A percentile compares a stretch with the other conserved stretches of the same genome.
Evolutionary conservation across 1,139 yeast species (phyloP).

Genomic region (Hyphopichia pseudoburtonii): DNA sequence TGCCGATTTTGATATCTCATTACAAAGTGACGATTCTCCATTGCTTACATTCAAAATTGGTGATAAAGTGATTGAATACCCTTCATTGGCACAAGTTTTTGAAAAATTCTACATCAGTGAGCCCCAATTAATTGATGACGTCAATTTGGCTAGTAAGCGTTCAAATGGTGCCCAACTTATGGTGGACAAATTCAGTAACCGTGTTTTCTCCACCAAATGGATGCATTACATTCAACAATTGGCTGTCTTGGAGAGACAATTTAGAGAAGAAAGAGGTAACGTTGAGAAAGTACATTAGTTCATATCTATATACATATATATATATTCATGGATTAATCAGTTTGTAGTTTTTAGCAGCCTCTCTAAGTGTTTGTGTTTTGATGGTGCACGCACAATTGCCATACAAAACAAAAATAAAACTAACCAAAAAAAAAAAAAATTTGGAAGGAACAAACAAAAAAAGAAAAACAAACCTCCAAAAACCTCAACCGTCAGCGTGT

Average conservation of each 20-base stretch:
- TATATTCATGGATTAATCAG: too few relatives aligned
- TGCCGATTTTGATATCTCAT: slow-evolving; percentile 57
- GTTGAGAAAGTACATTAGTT: slow-evolving; percentile 46
- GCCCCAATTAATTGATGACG: slow-evolving; percentile 34
- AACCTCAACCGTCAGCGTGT: slow-evolving; percentile 21
- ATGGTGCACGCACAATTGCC: background rate
- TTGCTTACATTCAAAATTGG: slow-evolving; percentile 17
- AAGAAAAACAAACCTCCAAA: background rate
- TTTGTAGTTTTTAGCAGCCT: slow-evolving; percentile 3
- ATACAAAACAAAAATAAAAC: background rate
- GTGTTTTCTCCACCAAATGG: slow-evolving; percentile 65
- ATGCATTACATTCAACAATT: slow-evolving; percentile 39
- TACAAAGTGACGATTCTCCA: slow-evolving; percentile 13
- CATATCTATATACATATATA: too few relatives aligned
- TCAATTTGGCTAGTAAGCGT: slow-evolving; percentile 45
- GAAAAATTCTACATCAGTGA: slow-evolving; percentile 41
- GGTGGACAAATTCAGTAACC: slow-evolving; percentile 64
- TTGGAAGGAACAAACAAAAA: slow-evolving; percentile 5
- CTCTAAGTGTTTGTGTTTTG: too few relatives aligned
- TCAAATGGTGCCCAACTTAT: slow-evolving; percentile 53
- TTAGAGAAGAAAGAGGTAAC: slow-evolving; percentile 36
- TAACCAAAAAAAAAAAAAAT: background rate
- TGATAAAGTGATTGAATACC: slow-evolving; percentile 26
- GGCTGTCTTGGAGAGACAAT: slow-evolving; percentile 35
- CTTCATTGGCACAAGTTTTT: slow-evolving; percentile 38